Evolutionary conservation across 2,329 filamentous ascomycete species (phyloP), one percentile per base, ranked within the genome.

Genomic region (Fusarium poae): DNA sequence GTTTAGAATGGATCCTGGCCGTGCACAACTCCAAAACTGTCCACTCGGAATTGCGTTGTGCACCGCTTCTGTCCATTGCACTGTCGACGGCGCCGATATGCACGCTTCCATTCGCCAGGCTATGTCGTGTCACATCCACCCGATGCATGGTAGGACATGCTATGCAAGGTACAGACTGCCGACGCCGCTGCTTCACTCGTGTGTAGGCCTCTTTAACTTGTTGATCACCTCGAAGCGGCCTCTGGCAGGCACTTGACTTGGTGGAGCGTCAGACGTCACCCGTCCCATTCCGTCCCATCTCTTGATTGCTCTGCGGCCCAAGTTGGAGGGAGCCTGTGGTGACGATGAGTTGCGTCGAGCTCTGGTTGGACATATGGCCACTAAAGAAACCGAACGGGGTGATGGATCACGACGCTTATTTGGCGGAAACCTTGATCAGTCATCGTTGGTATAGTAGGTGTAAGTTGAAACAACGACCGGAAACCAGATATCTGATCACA

Each of bases 91-190:
- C 63, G 59, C 67, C 56, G 70, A 73, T 40, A 65, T 76, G 73
- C 74, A 75, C 74, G 72, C 72, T 73, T 63, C 71, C 72, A 77
- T 77, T 77, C 70, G 74, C 60, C 62, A 65, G 69, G 65, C 58
- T 67, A 69, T 67, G 68, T 72, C 61, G 72, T 75, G 63, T 76
- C 73, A 74, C 73, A 74, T 73, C 71, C 70, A 65, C 58, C 62
- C 63, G 66, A 71, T 65, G 66, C 61, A 73, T 65, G 49, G 49
- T 63, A 56, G 53, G 63, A 58, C 48, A 55, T 59, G 64, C 72
- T 72, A 74, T 74, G 72, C 68, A 75, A 74, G 72, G 72, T 70
- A 74, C 72, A 64, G 67, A 74, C 72, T 61, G 70, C 58, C 63
- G 56, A 67, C 53, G 65, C 66, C 53, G 65, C 66, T 70, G 70